These are phyloP conservation scores for Monsonia emarginata DNA, from an alignment of 441 rosid genomes.

Conservation along the genomic window DNA sequence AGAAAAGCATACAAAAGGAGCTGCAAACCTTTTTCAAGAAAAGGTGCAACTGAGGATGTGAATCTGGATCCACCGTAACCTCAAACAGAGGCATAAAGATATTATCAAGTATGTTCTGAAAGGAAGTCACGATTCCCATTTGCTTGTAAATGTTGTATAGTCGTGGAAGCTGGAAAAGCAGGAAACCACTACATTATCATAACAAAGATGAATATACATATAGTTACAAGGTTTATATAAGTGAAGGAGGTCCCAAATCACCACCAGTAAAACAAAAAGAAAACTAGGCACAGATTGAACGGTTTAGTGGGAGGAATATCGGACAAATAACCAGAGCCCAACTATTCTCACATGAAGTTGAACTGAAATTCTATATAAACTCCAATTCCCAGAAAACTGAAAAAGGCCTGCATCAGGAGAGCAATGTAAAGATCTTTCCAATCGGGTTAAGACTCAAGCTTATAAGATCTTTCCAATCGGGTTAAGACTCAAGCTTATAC, in stretches of 20 bases:
- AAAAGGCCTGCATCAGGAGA: too few relatives aligned
- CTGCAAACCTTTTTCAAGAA: constrained; percentile 73
- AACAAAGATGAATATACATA: background rate
- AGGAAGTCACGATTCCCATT: constrained; percentile 96
- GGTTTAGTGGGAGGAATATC: background rate
- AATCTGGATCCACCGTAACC: constrained; percentile 94
- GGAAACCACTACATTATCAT: constrained; percentile 3
- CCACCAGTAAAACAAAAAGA: too few relatives aligned
- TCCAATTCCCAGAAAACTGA: too few relatives aligned
- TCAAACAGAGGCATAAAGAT: constrained; percentile 92
- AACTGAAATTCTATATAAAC: too few relatives aligned
- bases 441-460: too few relatives aligned
- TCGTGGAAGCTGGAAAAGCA: constrained; percentile 70
- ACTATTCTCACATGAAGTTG: too few relatives aligned
- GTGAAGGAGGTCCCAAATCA: too few relatives aligned
- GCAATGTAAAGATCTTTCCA: too few relatives aligned
- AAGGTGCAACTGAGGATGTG: constrained; percentile 96
- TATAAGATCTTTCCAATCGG: too few relatives aligned
- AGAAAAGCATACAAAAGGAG: background rate
- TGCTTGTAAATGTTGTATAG: constrained; percentile 91
- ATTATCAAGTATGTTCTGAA: constrained; percentile 95
- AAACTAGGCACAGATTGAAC: background rate
- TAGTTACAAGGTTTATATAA: background rate
- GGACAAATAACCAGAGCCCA: background rate
- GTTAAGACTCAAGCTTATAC: too few relatives aligned